Evolutionary conservation across 331 rosid species (phyloP), one percentile per base, ranked within the genome.

Genomic region (Acacia concinna): DNA sequence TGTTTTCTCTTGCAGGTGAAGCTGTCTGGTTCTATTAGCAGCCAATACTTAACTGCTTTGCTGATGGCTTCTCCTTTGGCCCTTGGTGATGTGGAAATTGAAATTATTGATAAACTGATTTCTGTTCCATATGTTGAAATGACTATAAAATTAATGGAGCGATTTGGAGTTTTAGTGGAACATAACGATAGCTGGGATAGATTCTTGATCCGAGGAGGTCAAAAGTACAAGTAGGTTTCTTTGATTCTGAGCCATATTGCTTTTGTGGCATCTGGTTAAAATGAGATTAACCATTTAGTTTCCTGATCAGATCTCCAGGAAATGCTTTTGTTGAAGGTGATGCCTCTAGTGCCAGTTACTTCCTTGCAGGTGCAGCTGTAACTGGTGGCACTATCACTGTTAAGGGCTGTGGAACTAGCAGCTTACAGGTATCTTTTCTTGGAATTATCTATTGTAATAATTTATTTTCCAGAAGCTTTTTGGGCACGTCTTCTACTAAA

Each of bases 271-370:
- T 67, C 69, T 71, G 54, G 83, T 71, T 57, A 47, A 28, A 37
- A 38, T 59, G 64, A 62, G 56, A 66, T 34, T 82, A 67, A 81
- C n/a, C 73, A 82, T 81, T 65, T 11, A n/a, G 68, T 77, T 38
- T 54, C 6, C 67, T 14, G 18, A 15, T 72, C 81, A 96, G 99
- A 90, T 90, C 99, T 78, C 97, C 98, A 37, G 97, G 98, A 77
- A 89, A 87, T 75, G 97, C 97, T 78, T 96, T 84, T 85, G 99
- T 96, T 3, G 99, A 96, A 88, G 99, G 99, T 9, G 99, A 96
- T 78, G 99, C 99, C 81, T 96, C 98, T 20, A 96, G 99, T 86
- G 97, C 99, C 78, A 96, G 99, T 85, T 96, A 96, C 92, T 96
- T 96, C 85, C 95, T 96, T 27, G 99, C 98, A 11, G 98, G 99